A percentile compares a stretch with the other conserved stretches of the same genome.
Conservation (phyloP, 108 stramenopile genomes). For the Fragilariopsis cylindrus region DNA sequence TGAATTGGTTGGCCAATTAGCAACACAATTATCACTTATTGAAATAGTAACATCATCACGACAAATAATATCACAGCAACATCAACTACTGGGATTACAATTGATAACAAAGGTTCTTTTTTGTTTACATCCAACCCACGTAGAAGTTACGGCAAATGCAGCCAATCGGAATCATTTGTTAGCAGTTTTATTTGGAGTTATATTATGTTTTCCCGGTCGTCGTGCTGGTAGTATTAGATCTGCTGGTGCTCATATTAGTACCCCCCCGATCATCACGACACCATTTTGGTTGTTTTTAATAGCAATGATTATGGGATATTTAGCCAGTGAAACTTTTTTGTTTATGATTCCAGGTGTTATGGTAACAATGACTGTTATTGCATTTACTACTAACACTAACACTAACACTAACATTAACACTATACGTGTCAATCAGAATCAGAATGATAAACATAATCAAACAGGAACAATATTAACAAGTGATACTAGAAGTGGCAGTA, state of each 20-base stretch:
- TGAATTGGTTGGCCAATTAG: slow-evolving; percentile 55
- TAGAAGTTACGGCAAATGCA: slow-evolving; percentile 82
- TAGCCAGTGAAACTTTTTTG: slow-evolving; percentile 72
- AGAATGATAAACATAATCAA: too few relatives aligned
- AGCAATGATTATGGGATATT: slow-evolving; percentile 47
- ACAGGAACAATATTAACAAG: slow-evolving; percentile 14
- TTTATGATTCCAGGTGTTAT: slow-evolving; percentile 67
- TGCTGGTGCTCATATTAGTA: background rate
- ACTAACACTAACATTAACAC: background rate
- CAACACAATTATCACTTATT: slow-evolving; percentile 34
- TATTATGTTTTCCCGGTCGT: slow-evolving; percentile 43
- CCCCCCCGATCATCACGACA: background rate
- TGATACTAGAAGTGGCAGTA: background rate
- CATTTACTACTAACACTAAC: slow-evolving; percentile 1
- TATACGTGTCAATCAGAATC: too few relatives aligned
- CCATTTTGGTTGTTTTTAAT: slow-evolving; percentile 30
- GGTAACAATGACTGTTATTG: slow-evolving; percentile 59
- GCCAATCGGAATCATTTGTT: slow-evolving; percentile 85
- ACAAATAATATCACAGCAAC: background rate
- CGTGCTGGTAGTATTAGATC: background rate
- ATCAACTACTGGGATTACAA: slow-evolving; percentile 20
- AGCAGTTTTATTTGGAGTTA: slow-evolving; percentile 48
- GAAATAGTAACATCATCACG: background rate
- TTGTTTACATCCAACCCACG: slow-evolving; percentile 73
- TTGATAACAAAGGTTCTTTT: slow-evolving; percentile 60